Percentiles rank a stretch among this genome's conserved stretches.
These are phyloP conservation scores for Penicillium sp. DNA, from an alignment of 2,329 filamentous ascomycete species.

Conservation along the genomic window DNA sequence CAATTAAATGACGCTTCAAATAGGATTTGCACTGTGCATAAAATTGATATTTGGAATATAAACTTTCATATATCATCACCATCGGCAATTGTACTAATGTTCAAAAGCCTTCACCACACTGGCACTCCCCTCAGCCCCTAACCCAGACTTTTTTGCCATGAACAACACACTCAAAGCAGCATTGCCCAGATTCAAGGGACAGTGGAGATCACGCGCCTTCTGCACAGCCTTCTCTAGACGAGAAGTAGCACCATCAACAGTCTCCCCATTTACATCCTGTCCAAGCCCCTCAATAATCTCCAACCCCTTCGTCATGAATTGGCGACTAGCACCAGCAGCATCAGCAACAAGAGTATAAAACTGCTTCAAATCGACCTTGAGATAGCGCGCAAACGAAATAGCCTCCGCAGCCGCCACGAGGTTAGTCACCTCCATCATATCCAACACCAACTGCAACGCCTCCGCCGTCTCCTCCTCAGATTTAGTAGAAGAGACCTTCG, in stretches of 20 bases:
- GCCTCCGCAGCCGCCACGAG: slow-evolving; percentile 52
- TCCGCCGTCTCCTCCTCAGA: slow-evolving; percentile 35
- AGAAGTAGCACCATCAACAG: slow-evolving; percentile 38
- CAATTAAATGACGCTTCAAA: too few species aligned
- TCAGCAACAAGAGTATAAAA: slow-evolving; percentile 51
- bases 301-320: slow-evolving; percentile 44
- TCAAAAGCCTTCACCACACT: slow-evolving; percentile 38
- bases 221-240: slow-evolving; percentile 46
- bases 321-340: slow-evolving; percentile 49
- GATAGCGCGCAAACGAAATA: slow-evolving; percentile 48
- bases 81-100: slow-evolving; percentile 3
- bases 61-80: background rate
- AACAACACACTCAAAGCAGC: slow-evolving; percentile 38
- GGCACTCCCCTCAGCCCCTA: slow-evolving; percentile 31
- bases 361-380: slow-evolving; percentile 47
- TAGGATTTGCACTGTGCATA: background rate
- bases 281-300: slow-evolving; percentile 39
- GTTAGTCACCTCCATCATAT: slow-evolving; percentile 50
- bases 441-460: slow-evolving; percentile 43
- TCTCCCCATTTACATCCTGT: slow-evolving; percentile 27
- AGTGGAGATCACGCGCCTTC: slow-evolving; percentile 41
- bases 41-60: background rate
- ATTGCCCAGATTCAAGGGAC: slow-evolving; percentile 41
- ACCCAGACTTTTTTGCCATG: slow-evolving; percentile 34
- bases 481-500: slow-evolving; percentile 37